These are phyloP conservation scores for Coemansia sp. DNA, from an alignment of 192 early-diverging fungal genomes.

Conservation along the genomic window DNA sequence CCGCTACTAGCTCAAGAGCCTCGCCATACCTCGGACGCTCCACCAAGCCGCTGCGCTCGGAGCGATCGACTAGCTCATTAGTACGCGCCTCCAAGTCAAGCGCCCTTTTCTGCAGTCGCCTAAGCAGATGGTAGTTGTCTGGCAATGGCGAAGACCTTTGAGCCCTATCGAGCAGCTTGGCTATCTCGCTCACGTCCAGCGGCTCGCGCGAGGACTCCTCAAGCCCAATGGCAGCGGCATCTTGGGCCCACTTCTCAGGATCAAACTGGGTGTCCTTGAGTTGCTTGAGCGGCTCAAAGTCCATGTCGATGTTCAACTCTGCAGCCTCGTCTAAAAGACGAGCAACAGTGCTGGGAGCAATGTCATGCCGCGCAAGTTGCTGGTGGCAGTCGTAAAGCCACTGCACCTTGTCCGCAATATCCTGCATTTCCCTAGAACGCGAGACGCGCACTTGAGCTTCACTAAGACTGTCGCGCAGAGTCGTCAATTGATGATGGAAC, in stretches of 20 bases:
- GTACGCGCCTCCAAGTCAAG: slow-evolving; percentile 43
- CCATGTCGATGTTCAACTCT: slow-evolving; percentile 7
- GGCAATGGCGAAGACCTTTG: slow-evolving; percentile 39
- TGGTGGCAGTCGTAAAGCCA: slow-evolving; percentile 22
- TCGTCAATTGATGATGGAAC: not conserved
- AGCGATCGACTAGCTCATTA: slow-evolving; percentile 26
- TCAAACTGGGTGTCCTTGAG: slow-evolving; percentile 11
- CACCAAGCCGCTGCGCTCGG: slow-evolving; percentile 26
- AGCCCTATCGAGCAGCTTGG: slow-evolving; percentile 44
- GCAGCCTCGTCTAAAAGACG: slow-evolving; percentile 17
- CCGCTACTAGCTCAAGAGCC: slow-evolving; percentile 15
- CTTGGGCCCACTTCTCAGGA: slow-evolving; percentile 19
- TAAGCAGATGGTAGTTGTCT: slow-evolving; percentile 20
- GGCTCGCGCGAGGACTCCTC: slow-evolving; percentile 4
- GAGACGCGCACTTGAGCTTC: not conserved
- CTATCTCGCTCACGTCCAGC: slow-evolving; percentile 29
- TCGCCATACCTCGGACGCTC: slow-evolving; percentile 40
- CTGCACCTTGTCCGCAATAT: slow-evolving; percentile 1
- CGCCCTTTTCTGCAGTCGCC: slow-evolving; percentile 28
- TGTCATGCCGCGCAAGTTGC: slow-evolving; percentile 10
- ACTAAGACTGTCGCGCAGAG: not conserved
- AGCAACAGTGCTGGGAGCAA: not conserved
- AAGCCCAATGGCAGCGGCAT: slow-evolving; percentile 17
- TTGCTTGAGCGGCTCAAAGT: slow-evolving; percentile 8
- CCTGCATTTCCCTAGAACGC: slow-evolving; percentile 3